These are phyloP conservation scores for Xylaria flabelliformis DNA, from an alignment of 495 filamentous ascomycete genomes.

Conservation along the genomic window DNA sequence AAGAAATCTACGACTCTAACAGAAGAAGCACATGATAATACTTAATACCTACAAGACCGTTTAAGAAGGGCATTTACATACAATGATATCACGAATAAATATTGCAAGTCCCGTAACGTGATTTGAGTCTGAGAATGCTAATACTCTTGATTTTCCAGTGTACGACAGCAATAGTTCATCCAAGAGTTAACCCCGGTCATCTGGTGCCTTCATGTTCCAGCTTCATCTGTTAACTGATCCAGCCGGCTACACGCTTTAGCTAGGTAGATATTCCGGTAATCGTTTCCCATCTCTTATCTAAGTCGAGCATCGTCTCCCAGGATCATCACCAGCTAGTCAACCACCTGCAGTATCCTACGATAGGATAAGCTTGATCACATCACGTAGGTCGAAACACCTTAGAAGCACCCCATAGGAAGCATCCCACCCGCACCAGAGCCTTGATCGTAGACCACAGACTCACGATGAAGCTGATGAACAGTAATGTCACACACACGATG, in stretches of 20 bases:
- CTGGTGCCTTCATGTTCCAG: background rate
- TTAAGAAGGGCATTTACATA: no score
- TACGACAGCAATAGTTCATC: background rate
- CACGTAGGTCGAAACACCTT: background rate
- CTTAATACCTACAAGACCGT: no score
- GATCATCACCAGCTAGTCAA: background rate
- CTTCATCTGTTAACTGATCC: background rate
- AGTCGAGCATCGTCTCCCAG: background rate
- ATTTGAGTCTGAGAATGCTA: no score
- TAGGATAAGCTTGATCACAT: background rate
- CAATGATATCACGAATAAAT: background rate
- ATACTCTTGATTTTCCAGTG: background rate
- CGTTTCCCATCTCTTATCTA: background rate
- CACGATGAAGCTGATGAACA: background rate
- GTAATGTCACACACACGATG: background rate
- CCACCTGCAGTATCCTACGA: no score
- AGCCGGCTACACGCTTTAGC: background rate
- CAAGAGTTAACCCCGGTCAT: background rate
- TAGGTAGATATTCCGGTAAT: background rate
- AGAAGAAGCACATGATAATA: background rate
- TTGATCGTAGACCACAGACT: background rate
- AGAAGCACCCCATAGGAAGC: background rate
- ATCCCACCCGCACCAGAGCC: background rate
- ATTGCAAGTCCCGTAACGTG: no score
- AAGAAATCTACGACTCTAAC: background rate